These are phyloP conservation scores for Colletotrichum sp. DNA, from an alignment of 2,329 filamentous ascomycete genomes.

Conservation along the genomic window DNA sequence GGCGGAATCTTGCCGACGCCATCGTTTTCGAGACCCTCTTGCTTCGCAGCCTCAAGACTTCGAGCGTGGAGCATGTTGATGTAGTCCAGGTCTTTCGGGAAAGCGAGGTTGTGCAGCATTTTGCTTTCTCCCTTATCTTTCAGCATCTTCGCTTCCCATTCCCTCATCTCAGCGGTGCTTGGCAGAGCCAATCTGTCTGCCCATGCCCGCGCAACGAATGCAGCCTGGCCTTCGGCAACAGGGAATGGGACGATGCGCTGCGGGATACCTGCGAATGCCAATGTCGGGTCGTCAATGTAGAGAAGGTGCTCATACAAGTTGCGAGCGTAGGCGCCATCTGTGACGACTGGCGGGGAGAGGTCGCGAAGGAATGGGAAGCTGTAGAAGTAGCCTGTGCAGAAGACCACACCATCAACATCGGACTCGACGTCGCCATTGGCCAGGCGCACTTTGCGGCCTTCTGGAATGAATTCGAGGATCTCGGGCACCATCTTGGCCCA, in stretches of 20 bases:
- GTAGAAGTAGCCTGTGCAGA: constrained; percentile 91
- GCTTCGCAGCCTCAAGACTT: constrained; percentile 42
- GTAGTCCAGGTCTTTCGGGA: constrained; percentile 63
- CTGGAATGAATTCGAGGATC: constrained; percentile 50
- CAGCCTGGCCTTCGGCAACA: constrained; percentile 71
- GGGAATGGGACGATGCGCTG: constrained; percentile 78
- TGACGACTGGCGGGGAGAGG: constrained; percentile 54
- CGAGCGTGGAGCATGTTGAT: constrained; percentile 62
- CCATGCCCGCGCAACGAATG: constrained; percentile 71
- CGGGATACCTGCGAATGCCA: constrained; percentile 69
- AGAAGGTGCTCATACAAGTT: constrained; percentile 74
- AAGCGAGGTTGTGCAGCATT: constrained; percentile 45
- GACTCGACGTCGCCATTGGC: constrained; percentile 68
- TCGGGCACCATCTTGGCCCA: constrained; percentile 42
- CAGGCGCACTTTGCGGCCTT: constrained; percentile 61
- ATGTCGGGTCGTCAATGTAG: constrained; percentile 66
- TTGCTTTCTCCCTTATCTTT: constrained; percentile 47
- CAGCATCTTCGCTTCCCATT: constrained; percentile 65
- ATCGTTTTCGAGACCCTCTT: constrained; percentile 35
- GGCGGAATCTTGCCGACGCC: constrained; percentile 42
- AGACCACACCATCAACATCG: constrained; percentile 78
- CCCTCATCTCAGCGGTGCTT: constrained; percentile 57
- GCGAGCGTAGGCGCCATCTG: constrained; percentile 63
- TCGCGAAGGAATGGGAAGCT: constrained; percentile 74
- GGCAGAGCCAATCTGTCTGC: constrained; percentile 66